Conservation (phyloP, 108 stramenopile species). For the Thalassiosira profunda region DNA sequence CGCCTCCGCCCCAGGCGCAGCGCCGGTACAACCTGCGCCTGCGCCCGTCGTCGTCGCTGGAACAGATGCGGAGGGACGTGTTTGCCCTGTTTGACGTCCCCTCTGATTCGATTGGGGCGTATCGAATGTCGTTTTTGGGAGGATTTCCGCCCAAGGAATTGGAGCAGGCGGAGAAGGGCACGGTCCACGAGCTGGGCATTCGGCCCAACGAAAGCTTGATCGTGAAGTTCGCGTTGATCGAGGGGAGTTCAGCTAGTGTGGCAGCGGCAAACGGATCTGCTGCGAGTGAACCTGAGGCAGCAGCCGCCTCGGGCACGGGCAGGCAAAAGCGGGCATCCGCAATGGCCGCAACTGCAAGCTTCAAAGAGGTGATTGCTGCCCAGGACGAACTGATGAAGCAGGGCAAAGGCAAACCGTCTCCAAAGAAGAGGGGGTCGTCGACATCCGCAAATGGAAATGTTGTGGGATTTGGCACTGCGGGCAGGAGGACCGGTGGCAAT, state of each 20-base stretch:
- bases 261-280: not conserved
- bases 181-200: conserved; percentile 42
- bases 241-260: not conserved
- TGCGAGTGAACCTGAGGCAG: not conserved
- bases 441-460: not conserved
- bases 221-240: conserved; percentile 26
- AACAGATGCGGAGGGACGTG: conserved; percentile 21
- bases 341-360: conserved; percentile 56
- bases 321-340: conserved; percentile 63
- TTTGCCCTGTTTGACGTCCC: conserved; percentile 27
- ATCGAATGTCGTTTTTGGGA: conserved; percentile 19
- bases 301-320: not conserved
- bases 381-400: conserved; percentile 59
- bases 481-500: too few species aligned
- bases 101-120: not conserved
- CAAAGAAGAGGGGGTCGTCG: not conserved
- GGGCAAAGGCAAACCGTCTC: conserved; percentile 1
- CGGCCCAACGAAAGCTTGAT: conserved; percentile 59
- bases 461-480: conserved; percentile 13
- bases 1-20: conserved; percentile 1
- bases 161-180: conserved; percentile 8
- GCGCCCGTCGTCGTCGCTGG: conserved; percentile 21
- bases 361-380: conserved; percentile 63
- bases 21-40: conserved; percentile 34
- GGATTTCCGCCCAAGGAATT: conserved; percentile 71